These are phyloP conservation scores for Haberlea rhodopensis DNA, from an alignment of 257 asterid species.

Conservation along the genomic window DNA sequence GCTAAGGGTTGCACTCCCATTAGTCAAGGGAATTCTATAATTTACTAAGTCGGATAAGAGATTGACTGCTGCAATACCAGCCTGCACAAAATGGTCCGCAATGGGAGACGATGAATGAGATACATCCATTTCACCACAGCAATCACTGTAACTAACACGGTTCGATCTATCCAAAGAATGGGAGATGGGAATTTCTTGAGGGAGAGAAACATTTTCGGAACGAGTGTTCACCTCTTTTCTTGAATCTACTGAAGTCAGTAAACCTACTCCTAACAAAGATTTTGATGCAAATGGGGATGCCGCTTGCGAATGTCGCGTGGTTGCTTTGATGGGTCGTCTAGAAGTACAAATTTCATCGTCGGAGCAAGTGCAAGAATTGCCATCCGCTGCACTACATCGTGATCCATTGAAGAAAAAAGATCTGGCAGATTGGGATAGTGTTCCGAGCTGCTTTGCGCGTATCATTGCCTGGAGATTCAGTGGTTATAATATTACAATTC, in stretches of 20 bases:
- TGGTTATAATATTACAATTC: neutral
- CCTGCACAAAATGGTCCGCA: constrained; percentile 73
- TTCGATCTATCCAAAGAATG: constrained; percentile 28
- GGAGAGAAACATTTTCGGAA: constrained; percentile 30
- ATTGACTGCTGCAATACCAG: constrained; percentile 83
- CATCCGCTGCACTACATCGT: constrained; percentile 75
- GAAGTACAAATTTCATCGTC: constrained; percentile 77
- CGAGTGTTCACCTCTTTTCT: constrained; percentile 35
- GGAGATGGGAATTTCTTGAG: constrained; percentile 36
- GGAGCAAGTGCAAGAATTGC: constrained; percentile 70
- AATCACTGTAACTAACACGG: constrained; percentile 44
- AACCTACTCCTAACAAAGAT: constrained; percentile 45
- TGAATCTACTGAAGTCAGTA: constrained; percentile 45
- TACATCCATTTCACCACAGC: constrained; percentile 28
- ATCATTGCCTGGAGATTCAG: constrained; percentile 66
- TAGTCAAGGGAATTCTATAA: constrained; percentile 59
- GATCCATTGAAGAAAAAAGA: constrained; percentile 70
- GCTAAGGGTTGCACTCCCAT: constrained; percentile 43
- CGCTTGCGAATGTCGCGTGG: constrained; percentile 37
- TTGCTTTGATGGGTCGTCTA: constrained; percentile 45
- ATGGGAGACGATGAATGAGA: constrained; percentile 54
- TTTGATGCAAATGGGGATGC: too few relatives aligned
- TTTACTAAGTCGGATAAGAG: constrained; percentile 76
- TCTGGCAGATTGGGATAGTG: constrained; percentile 87
- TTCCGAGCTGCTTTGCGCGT: constrained; percentile 79